Conservation (phyloP, 257 asterid genomes). For the Ballota nigra region DNA sequence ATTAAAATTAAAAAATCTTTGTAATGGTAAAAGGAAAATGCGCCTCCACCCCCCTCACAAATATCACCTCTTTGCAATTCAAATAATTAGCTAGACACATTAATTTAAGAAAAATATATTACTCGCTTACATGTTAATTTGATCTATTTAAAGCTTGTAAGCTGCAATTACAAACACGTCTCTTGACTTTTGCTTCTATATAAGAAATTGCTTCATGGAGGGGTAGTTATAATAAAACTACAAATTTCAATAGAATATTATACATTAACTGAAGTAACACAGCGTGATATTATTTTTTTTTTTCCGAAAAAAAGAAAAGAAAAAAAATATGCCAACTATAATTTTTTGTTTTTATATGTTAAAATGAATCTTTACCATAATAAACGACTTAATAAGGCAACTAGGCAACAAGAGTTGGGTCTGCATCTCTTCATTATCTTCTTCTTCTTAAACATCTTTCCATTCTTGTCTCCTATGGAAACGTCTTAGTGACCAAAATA, state of each 20-base stretch:
- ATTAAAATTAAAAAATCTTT: too few relatives aligned
- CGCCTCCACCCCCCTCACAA: too few relatives aligned
- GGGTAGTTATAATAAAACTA: not conserved
- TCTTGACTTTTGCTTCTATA: too few relatives aligned
- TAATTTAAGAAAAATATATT: too few relatives aligned
- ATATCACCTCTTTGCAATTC: too few relatives aligned
- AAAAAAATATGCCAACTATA: not conserved
- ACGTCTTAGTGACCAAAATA: not conserved
- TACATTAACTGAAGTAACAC: too few relatives aligned
- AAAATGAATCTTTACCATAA: not conserved
- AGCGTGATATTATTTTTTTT: too few relatives aligned
- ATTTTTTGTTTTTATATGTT: too few relatives aligned
- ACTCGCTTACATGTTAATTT: too few relatives aligned
- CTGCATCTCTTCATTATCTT: not conserved
- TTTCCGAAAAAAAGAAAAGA: too few relatives aligned
- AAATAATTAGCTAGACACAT: too few relatives aligned
- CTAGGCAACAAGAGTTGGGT: not conserved
- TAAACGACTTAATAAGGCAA: not conserved
- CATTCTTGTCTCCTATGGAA: not conserved
- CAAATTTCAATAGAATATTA: not conserved
- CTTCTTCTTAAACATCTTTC: not conserved
- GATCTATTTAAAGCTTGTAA: not conserved
- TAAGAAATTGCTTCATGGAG: not conserved
- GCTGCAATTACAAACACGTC: not conserved
- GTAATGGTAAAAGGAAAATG: too few relatives aligned